Percentiles rank a stretch among this genome's conserved stretches.
Evolutionary conservation across 495 filamentous ascomycete species (phyloP).

Genomic region (Penicillium salamii): DNA sequence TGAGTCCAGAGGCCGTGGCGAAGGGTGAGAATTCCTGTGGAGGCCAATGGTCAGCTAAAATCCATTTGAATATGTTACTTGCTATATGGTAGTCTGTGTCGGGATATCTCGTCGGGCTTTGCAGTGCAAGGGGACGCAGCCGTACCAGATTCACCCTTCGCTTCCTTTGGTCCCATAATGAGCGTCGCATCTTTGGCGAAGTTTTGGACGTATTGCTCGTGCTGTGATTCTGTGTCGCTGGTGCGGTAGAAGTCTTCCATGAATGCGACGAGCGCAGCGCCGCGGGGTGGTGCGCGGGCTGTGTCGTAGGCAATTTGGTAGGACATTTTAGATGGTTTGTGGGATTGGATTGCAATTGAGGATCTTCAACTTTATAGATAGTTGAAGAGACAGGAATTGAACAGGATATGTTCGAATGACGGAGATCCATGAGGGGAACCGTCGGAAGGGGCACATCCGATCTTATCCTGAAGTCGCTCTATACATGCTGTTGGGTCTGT

Average conservation of each 20-base stretch:
- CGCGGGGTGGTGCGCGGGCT: constrained; percentile 28
- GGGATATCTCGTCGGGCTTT: neutral
- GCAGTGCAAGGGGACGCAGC: neutral
- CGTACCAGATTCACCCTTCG: constrained; percentile 48
- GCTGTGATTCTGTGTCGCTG: constrained; percentile 54
- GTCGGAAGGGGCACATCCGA: constrained; percentile 22
- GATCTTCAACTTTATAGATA: neutral
- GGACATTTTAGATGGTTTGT: constrained; percentile 27
- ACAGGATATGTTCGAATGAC: neutral
- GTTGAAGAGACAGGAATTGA: neutral
- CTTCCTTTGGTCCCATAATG: constrained; percentile 54
- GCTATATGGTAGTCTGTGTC: too few species aligned
- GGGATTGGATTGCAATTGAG: neutral
- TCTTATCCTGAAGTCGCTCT: too few species aligned
- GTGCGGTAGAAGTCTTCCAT: constrained; percentile 57
- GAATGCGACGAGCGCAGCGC: constrained; percentile 40
- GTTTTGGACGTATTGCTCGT: constrained; percentile 52
- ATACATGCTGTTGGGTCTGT: too few species aligned
- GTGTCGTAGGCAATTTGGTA: constrained; percentile 36
- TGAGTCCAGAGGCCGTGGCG: constrained; percentile 57
- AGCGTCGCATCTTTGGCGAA: constrained; percentile 57
- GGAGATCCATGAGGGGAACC: constrained; percentile 10
- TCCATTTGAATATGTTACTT: too few species aligned
- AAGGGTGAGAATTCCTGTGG: constrained; percentile 51
- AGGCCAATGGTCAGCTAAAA: neutral